A percentile compares a stretch with the other conserved stretches of the same genome.
These are phyloP conservation scores for Gypsophila paniculata DNA, from an alignment of 179 eudicot species.

Conservation along the genomic window DNA sequence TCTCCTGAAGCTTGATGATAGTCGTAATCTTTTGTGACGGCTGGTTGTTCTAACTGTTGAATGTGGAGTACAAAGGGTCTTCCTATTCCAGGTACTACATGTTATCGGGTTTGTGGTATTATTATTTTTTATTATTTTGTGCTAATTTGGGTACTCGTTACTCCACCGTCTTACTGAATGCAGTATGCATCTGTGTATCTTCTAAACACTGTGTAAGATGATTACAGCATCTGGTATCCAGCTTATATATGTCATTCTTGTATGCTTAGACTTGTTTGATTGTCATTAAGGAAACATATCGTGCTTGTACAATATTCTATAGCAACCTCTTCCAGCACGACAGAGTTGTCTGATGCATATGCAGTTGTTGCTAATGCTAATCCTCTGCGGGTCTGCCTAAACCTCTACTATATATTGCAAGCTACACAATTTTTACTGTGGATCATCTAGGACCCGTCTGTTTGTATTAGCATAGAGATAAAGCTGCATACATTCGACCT, in stretches of 20 bases:
- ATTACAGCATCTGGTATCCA: constrained; percentile 22
- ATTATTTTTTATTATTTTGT: constrained; percentile 22
- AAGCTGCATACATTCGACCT: too few relatives aligned
- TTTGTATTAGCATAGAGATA: too few relatives aligned
- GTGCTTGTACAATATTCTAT: too few relatives aligned
- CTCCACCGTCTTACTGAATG: constrained; percentile 23
- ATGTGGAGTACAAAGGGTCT: constrained; percentile 20
- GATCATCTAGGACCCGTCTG: too few relatives aligned
- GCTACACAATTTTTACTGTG: too few relatives aligned
- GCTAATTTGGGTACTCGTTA: constrained; percentile 20
- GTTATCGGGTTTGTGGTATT: constrained; percentile 25
- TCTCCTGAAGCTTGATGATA: constrained; percentile 18
- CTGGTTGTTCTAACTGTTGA: constrained; percentile 19
- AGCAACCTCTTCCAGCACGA: too few relatives aligned
- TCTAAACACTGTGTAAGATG: constrained; percentile 21
- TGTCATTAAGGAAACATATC: constrained; percentile 11
- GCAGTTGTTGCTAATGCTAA: neutral
- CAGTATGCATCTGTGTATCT: constrained; percentile 32
- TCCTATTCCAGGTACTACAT: constrained; percentile 30
- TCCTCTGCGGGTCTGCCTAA: neutral
- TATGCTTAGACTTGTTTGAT: constrained; percentile 6
- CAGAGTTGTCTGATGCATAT: too few relatives aligned
- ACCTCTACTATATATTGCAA: too few relatives aligned
- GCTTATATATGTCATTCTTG: constrained; percentile 26
- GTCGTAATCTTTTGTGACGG: constrained; percentile 20